Conservation (phyloP, 169 alveolate species). For the Plasmodium fragile region DNA sequence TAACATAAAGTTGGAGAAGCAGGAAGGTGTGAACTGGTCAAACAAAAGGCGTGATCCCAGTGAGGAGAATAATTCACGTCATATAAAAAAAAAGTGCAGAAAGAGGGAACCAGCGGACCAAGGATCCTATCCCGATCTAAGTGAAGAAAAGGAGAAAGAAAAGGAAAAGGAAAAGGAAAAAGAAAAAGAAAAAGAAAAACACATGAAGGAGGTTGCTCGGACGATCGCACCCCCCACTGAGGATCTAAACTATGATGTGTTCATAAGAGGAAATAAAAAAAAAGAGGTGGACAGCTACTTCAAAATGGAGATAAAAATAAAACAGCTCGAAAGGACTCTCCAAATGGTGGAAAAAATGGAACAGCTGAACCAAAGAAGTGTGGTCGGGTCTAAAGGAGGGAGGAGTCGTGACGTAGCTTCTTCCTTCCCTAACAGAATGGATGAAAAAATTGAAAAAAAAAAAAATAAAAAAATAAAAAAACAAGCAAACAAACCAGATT, state of each 20-base stretch:
- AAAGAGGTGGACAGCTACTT: not conserved
- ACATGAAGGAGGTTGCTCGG: not conserved
- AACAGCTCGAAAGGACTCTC: constrained; percentile 16
- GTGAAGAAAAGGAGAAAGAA: not conserved
- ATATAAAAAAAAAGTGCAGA: not conserved
- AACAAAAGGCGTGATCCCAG: not conserved
- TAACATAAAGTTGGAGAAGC: not conserved
- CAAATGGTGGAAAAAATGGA: constrained; percentile 6
- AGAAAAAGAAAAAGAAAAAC: not conserved
- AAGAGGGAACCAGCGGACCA: not conserved
- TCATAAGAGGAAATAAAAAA: constrained; percentile 13
- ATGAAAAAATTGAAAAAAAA: not conserved
- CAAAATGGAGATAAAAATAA: constrained; percentile 22
- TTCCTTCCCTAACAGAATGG: not conserved
- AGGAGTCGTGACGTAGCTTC: not conserved
- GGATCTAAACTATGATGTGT: constrained; percentile 43
- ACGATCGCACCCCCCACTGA: not conserved
- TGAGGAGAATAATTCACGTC: not conserved
- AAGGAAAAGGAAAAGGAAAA: not conserved
- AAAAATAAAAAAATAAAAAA: not conserved
- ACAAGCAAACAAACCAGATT: not conserved
- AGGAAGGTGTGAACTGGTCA: not conserved
- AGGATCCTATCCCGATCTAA: not conserved
- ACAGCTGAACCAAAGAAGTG: not conserved
- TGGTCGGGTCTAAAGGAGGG: not conserved